Conservation (phyloP, 176 grass and related monocot genomes). For the Eragrostis nindensis region DNA sequence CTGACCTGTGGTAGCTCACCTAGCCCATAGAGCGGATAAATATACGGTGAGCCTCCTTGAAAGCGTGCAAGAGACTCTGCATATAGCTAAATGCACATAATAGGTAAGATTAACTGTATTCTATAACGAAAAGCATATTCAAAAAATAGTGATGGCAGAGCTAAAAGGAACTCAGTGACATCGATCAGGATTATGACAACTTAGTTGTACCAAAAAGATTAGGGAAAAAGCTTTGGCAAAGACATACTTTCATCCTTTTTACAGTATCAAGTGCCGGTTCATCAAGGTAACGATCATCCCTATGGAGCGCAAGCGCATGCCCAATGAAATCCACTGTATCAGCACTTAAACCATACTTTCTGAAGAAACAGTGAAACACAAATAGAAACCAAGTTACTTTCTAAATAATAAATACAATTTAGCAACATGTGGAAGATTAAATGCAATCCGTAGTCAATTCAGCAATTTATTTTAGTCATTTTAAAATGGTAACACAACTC, state of each 20-base stretch:
- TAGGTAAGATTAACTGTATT: slow-evolving; percentile 19
- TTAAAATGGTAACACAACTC: not conserved
- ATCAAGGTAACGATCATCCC: slow-evolving; percentile 78
- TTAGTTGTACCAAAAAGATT: not conserved
- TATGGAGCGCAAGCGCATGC: slow-evolving; percentile 86
- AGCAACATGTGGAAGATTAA: slow-evolving; percentile 1
- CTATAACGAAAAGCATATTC: not conserved
- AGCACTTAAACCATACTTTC: slow-evolving; percentile 80
- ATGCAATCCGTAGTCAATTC: not conserved
- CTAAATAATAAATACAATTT: slow-evolving; percentile 26
- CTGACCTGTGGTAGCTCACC: slow-evolving; percentile 90
- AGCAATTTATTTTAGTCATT: not conserved
- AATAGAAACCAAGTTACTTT: slow-evolving; percentile 33
- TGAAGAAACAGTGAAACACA: slow-evolving; percentile 42
- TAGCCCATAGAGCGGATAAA: slow-evolving; percentile 90
- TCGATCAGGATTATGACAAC: not conserved
- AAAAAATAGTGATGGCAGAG: slow-evolving; percentile 26
- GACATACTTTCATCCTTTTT: slow-evolving; percentile 94
- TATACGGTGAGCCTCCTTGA: slow-evolving; percentile 93
- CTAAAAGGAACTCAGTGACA: not conserved
- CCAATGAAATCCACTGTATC: slow-evolving; percentile 89
- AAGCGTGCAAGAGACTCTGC: slow-evolving; percentile 83
- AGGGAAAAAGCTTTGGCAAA: slow-evolving; percentile 13
- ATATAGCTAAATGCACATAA: slow-evolving; percentile 65
- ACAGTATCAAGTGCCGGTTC: slow-evolving; percentile 93